Conservation (phyloP, 78 protist species). For the Isochrysis galbana region DNA sequence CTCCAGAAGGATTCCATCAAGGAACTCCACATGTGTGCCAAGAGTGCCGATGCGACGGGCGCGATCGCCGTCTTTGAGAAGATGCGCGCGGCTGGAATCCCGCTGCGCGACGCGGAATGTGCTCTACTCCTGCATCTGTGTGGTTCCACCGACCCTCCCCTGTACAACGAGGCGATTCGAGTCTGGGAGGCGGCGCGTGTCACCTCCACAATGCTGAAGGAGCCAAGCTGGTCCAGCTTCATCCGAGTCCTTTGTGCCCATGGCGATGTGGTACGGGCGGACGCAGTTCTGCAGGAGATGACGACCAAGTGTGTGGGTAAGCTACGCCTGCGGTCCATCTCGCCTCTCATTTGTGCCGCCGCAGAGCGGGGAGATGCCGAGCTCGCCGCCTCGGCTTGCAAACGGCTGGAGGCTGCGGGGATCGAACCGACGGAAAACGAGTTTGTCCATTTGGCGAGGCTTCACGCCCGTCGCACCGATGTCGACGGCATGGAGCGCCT, state of each 20-base stretch:
- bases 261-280: not conserved
- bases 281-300: not conserved
- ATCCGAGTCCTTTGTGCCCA: not conserved
- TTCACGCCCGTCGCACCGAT: not conserved
- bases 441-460: not conserved
- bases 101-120: not conserved
- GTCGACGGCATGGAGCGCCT: not conserved
- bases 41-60: not conserved
- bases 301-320: not conserved
- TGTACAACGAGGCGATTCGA: not conserved
- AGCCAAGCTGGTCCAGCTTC: not conserved
- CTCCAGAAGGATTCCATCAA: not conserved
- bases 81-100: not conserved
- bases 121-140: not conserved
- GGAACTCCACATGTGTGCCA: not conserved
- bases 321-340: not conserved
- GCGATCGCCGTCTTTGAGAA: not conserved
- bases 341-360: not conserved
- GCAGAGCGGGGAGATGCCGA: not conserved
- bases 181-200: not conserved
- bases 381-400: not conserved
- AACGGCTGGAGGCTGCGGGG: not conserved
- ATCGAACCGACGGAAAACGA: not conserved
- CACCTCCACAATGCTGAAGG: not conserved
- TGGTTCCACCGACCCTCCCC: not conserved